phyloP scores from a whole-genome alignment of 108 stramenopile genomes.

The Nitzschia sp. region DNA sequence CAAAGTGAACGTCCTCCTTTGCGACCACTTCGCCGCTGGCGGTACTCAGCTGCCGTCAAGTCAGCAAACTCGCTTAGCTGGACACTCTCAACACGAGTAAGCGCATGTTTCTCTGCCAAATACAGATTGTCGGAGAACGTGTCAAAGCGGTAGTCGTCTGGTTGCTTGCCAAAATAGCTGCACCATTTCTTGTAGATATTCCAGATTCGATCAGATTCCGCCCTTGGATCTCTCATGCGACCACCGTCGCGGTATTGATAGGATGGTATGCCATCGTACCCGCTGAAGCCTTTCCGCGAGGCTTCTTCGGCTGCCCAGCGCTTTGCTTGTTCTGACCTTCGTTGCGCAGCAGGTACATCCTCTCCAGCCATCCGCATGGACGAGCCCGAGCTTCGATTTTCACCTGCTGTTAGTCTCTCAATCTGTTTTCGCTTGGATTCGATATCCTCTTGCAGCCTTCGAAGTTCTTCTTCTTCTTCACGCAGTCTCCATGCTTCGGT shows the following conservation, averaged over 20 bases:
- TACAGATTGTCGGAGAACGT: conserved; percentile 2
- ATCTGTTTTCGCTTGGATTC: background rate
- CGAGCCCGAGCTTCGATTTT: background rate
- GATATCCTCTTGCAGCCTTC: background rate
- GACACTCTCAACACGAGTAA: background rate
- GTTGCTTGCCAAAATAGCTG: background rate
- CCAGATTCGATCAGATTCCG: background rate
- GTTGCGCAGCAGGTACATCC: background rate
- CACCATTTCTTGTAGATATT: background rate
- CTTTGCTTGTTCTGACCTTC: background rate
- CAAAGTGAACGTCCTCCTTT: background rate
- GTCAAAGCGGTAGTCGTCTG: background rate
- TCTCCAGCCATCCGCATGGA: conserved; percentile 2
- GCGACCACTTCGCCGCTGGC: too few relatives aligned
- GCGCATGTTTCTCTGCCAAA: background rate
- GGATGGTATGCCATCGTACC: background rate
- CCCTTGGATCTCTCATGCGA: background rate
- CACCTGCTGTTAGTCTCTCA: background rate
- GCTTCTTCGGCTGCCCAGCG: background rate
- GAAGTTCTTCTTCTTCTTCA: background rate
- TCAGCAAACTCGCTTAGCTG: background rate
- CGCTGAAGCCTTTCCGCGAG: background rate
- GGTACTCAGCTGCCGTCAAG: background rate
- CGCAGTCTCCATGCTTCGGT: background rate
- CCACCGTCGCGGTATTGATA: background rate